Base-by-base conservation (phyloP, 2,329 filamentous ascomycete genomes). In the Knufia petricola region DNA sequence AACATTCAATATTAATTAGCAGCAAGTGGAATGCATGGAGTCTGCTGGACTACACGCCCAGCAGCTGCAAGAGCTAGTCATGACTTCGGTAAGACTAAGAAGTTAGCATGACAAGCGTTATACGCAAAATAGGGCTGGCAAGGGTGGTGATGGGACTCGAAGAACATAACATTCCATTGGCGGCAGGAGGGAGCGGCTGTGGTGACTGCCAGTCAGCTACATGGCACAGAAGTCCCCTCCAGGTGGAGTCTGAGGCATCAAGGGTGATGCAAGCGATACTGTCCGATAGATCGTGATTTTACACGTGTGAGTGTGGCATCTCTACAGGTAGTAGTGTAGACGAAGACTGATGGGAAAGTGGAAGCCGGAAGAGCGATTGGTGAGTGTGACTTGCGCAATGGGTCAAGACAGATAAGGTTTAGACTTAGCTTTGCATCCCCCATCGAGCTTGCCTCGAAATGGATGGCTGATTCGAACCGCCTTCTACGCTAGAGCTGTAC, bases 1-100 rank as follows among this genome's bases (percentile, higher is more conserved):
- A 61, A 65, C 64, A 40, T 17, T 44, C n/a, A 31, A 48, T 46
- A 36, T 39, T 37, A 45, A 45, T 28, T 26, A 49, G 13, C 44
- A 40, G 34, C 46, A 39, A 53, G 44, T 49, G 34, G 52, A 15
- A 39, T 32, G 21, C 24, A 26, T 23, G 30, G 23, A 21, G 34
- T 24, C 32, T 21, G 32, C 44, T 47, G 32, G 28, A 47, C 2
- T 19, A 4, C 15, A 23, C 17, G 43, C 15, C 31, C n/a, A 17
- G 44, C 36, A 30, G 32, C n/a, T 39, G 3, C 47, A n/a, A 19
- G 26, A 38, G 19, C 39, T 43, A 21, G 32, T 7, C 15, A 36
- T 28, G 13, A 49, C 26, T 12, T 42, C 39, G 28, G 31, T 17
- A 37, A 49, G 40, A 30, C 39, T 44, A 39, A 34, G 39, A 24